A percentile compares a stretch with the other conserved stretches of the same genome.
phyloP scores from a whole-genome alignment of 2,329 filamentous ascomycete genomes.

The Colletotrichum liriopes region DNA sequence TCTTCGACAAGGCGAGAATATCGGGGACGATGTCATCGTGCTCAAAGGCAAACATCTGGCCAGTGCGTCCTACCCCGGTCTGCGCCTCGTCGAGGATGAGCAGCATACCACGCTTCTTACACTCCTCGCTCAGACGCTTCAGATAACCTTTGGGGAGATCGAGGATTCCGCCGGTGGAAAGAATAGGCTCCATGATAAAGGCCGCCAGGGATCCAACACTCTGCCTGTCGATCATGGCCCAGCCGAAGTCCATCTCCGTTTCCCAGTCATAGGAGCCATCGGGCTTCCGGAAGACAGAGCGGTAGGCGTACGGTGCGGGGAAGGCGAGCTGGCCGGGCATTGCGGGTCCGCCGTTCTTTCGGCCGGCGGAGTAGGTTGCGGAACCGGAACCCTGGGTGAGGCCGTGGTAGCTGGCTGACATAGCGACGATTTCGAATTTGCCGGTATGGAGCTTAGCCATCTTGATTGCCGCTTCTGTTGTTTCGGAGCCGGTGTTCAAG shows the following conservation, averaged over 20 bases:
- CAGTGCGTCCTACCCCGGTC: conserved; percentile 70
- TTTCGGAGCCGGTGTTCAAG: conserved; percentile 69
- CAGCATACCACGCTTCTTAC: conserved; percentile 69
- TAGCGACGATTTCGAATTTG: conserved; percentile 75
- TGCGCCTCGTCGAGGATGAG: conserved; percentile 74
- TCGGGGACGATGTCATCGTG: conserved; percentile 63
- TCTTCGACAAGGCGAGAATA: conserved; percentile 69
- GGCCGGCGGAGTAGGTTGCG: conserved; percentile 69
- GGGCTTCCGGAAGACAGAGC: conserved; percentile 71
- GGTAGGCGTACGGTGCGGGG: conserved; percentile 73
- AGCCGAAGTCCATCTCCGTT: conserved; percentile 75
- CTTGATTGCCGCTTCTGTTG: conserved; percentile 73
- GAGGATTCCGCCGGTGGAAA: conserved; percentile 70
- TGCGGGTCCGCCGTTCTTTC: conserved; percentile 59
- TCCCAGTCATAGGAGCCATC: conserved; percentile 78
- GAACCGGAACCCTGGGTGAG: conserved; percentile 68
- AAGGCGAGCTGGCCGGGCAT: conserved; percentile 72
- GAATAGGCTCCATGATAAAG: conserved; percentile 74
- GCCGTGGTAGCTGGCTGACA: conserved; percentile 73
- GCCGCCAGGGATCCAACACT: conserved; percentile 74
- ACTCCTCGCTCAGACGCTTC: conserved; percentile 65
- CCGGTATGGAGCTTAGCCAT: conserved; percentile 75
- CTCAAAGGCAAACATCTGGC: conserved; percentile 72
- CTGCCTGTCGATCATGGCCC: conserved; percentile 72
- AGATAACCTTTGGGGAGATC: conserved; percentile 71